phyloP scores from a whole-genome alignment of 352 stramenopile species.

The Phytophthora idaei region DNA sequence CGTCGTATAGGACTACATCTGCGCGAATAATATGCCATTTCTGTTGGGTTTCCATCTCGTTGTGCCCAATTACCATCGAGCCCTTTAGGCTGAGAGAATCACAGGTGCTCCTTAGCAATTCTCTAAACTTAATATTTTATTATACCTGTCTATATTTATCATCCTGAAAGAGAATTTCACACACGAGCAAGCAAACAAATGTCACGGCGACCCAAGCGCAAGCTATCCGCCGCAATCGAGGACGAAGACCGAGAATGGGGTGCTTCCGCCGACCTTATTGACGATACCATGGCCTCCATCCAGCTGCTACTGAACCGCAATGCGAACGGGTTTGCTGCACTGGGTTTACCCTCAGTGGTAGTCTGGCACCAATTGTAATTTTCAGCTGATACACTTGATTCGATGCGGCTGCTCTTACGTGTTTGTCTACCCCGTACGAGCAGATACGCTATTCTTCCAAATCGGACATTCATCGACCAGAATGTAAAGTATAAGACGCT shows the following conservation, averaged over 20 bases:
- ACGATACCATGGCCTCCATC: slow-evolving; percentile 60
- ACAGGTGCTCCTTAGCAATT: no score
- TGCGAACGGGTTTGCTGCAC: slow-evolving; percentile 36
- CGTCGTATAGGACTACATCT: no score
- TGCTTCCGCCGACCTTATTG: slow-evolving; percentile 36
- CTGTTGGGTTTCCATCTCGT: no score
- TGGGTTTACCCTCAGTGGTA: slow-evolving; percentile 46
- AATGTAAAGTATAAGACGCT: slow-evolving; percentile 37
- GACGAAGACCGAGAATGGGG: slow-evolving; percentile 37
- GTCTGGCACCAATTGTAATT: slow-evolving; percentile 68
- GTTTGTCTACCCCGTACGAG: background rate
- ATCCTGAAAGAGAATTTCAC: no score
- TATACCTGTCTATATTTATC: no score
- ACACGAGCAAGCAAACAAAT: background rate
- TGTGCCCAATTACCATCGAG: no score
- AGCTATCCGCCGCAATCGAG: slow-evolving; percentile 14
- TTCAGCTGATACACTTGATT: background rate
- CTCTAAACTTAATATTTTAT: no score
- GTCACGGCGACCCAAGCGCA: slow-evolving; percentile 26
- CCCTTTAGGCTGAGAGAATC: no score
- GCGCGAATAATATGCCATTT: no score
- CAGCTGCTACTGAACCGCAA: slow-evolving; percentile 58
- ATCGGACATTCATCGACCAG: slow-evolving; percentile 68
- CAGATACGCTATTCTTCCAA: slow-evolving; percentile 65
- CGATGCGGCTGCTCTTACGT: background rate